These are phyloP conservation scores for Salpingoeca rosetta DNA, from an alignment of 78 protist species.

Conservation along the genomic window DNA sequence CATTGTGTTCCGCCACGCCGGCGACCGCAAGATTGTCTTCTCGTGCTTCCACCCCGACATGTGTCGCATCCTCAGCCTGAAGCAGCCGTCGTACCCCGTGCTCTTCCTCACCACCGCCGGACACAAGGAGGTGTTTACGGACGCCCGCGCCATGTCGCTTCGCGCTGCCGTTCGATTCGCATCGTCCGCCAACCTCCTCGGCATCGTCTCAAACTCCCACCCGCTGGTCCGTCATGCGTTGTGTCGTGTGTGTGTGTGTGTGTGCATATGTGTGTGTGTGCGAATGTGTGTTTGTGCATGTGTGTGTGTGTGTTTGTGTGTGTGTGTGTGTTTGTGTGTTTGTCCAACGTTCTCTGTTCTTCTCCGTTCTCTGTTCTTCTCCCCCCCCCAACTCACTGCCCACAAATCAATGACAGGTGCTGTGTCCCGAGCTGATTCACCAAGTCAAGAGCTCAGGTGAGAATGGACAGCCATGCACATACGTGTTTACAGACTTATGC, in stretches of 20 bases:
- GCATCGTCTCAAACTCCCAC: neutral
- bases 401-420: too few species aligned
- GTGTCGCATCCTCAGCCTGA: conserved; percentile 21
- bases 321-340: neutral
- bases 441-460: conserved; percentile 24
- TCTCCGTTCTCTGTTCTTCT: neutral
- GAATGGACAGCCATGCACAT: too few species aligned
- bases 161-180: neutral
- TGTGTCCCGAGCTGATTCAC: conserved; percentile 34
- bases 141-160: conserved; percentile 37
- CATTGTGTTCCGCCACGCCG: conserved; percentile 48
- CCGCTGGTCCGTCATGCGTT: too few species aligned
- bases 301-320: neutral
- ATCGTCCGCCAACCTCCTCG: neutral
- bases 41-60: conserved; percentile 63
- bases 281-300: too few species aligned
- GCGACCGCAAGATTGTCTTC: conserved; percentile 47
- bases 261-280: too few species aligned
- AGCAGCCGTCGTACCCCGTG: conserved; percentile 68
- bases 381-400: too few species aligned
- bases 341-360: neutral
- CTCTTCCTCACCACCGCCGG: conserved; percentile 56
- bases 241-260: too few species aligned
- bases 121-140: conserved; percentile 20
- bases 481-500: too few species aligned